Conservation (phyloP, 305 asterid species). For the Striga hermonthica region DNA sequence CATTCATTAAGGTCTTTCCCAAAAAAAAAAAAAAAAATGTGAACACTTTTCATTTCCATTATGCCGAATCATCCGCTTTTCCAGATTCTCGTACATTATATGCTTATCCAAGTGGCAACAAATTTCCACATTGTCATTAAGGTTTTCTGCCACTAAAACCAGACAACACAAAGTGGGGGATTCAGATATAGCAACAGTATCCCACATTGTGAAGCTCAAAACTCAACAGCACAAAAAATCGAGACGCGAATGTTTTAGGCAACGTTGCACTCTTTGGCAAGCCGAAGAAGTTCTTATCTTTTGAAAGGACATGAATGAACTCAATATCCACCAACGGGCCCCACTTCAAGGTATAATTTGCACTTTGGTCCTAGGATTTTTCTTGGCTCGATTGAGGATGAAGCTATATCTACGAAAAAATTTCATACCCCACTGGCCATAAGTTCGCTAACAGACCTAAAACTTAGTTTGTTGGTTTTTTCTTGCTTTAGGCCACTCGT, state of each 20-base stretch:
- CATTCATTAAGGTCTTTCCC: neutral
- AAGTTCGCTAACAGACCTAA: slow-evolving; percentile 53
- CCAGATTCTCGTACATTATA: slow-evolving; percentile 24
- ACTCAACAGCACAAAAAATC: too few species aligned
- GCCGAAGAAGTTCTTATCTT: slow-evolving; percentile 29
- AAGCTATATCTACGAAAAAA: slow-evolving; percentile 22
- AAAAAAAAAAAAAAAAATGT: too few species aligned
- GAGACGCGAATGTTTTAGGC: neutral
- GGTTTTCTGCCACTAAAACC: slow-evolving; percentile 39
- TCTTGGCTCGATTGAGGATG: slow-evolving; percentile 18
- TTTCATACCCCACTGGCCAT: slow-evolving; percentile 56
- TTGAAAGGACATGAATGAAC: slow-evolving; percentile 11
- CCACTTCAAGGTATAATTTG: too few species aligned
- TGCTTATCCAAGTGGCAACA: slow-evolving; percentile 28
- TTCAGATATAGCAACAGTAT: slow-evolving; percentile 19
- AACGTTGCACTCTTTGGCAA: slow-evolving; percentile 15
- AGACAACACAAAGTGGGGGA: slow-evolving; percentile 39
- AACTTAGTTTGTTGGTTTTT: slow-evolving; percentile 31
- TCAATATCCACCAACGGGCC: neutral
- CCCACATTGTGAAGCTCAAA: slow-evolving; percentile 18
- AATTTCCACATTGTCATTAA: slow-evolving; percentile 27
- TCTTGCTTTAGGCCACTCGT: slow-evolving; percentile 39
- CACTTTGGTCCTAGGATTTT: neutral
- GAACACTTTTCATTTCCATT: slow-evolving; percentile 27
- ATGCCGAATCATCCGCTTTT: slow-evolving; percentile 25